phyloP scores from a whole-genome alignment of 2,329 filamentous ascomycete species.

The Tolypocladium ovalisporum region DNA sequence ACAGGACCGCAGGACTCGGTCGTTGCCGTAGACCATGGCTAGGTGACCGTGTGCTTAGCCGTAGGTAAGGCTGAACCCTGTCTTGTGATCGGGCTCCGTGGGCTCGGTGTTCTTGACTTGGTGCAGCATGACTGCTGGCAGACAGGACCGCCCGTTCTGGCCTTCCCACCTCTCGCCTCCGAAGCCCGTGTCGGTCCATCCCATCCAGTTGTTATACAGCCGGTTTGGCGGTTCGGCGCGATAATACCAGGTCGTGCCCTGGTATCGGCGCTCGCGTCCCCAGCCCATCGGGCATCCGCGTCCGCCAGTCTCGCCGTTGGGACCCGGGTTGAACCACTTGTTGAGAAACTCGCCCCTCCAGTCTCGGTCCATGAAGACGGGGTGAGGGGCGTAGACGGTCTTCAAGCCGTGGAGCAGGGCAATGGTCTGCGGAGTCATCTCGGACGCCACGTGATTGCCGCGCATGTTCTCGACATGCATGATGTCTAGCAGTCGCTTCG shows the following conservation, averaged over 20 bases:
- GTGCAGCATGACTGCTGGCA: constrained; percentile 48
- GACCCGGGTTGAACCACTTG: constrained; percentile 50
- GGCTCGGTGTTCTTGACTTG: constrained; percentile 47
- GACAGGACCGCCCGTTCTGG: constrained; percentile 42
- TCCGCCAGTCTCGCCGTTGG: constrained; percentile 41
- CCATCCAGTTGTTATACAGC: constrained; percentile 54
- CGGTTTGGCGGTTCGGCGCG: constrained; percentile 45
- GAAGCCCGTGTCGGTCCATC: constrained; percentile 42
- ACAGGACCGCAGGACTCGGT: not conserved
- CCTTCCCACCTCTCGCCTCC: constrained; percentile 47
- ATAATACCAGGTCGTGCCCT: constrained; percentile 52
- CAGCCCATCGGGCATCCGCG: constrained; percentile 47
- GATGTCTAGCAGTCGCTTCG: constrained; percentile 57
- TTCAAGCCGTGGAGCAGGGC: constrained; percentile 70
- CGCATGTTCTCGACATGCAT: constrained; percentile 70
- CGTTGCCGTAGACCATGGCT: not conserved
- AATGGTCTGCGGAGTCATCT: constrained; percentile 68
- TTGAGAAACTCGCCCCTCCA: constrained; percentile 47
- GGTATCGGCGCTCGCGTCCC: constrained; percentile 45
- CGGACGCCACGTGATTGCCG: constrained; percentile 66
- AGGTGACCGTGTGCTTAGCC: constrained; percentile 17
- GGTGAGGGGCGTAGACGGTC: constrained; percentile 67
- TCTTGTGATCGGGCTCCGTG: constrained; percentile 31
- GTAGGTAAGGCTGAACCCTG: constrained; percentile 25
- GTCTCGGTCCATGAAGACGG: constrained; percentile 67